A percentile compares a stretch with the other conserved stretches of the same genome.
phyloP scores from a whole-genome alignment of 1,284 basidiomycete genomes.

The Cutaneotrichosporon spelunceum region DNA sequence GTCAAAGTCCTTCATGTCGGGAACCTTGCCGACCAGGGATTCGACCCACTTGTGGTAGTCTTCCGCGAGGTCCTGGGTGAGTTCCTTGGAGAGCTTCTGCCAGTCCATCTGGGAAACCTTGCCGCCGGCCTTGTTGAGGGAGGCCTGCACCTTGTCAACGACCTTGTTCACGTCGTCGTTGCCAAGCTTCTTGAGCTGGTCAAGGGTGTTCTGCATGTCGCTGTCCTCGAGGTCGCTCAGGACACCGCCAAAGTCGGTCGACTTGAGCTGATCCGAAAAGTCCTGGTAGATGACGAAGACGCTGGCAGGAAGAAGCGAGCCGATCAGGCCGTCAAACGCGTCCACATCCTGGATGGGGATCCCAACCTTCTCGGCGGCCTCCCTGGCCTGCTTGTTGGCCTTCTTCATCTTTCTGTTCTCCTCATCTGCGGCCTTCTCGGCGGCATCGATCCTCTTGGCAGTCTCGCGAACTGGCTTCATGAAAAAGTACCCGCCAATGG shows the following conservation, averaged over 20 bases:
- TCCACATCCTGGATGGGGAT: neutral
- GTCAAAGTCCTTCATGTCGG: conserved; percentile 41
- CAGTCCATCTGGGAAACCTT: conserved; percentile 47
- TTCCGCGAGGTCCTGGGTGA: conserved; percentile 43
- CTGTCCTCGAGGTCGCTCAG: conserved; percentile 42
- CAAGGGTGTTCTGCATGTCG: conserved; percentile 41
- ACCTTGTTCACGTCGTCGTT: conserved; percentile 46
- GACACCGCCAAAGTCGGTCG: conserved; percentile 34
- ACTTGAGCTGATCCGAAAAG: neutral
- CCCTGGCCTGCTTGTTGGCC: conserved; percentile 9
- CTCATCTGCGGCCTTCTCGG: conserved; percentile 8
- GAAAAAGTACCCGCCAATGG: conserved; percentile 40
- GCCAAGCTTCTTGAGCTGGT: conserved; percentile 46
- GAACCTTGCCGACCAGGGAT: conserved; percentile 42
- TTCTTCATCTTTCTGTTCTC: conserved; percentile 9
- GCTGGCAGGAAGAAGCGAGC: conserved; percentile 36
- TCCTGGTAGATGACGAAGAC: conserved; percentile 24
- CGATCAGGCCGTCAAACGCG: conserved; percentile 25
- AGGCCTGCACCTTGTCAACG: conserved; percentile 43
- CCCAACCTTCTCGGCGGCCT: conserved; percentile 9
- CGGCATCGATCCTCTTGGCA: conserved; percentile 22
- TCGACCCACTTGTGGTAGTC: conserved; percentile 38
- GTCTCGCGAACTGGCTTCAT: conserved; percentile 48
- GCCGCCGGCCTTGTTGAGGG: conserved; percentile 44
- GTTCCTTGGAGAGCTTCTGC: conserved; percentile 38